Base-by-base conservation (phyloP, 257 asterid genomes). In the Nicotiana knightiana region DNA sequence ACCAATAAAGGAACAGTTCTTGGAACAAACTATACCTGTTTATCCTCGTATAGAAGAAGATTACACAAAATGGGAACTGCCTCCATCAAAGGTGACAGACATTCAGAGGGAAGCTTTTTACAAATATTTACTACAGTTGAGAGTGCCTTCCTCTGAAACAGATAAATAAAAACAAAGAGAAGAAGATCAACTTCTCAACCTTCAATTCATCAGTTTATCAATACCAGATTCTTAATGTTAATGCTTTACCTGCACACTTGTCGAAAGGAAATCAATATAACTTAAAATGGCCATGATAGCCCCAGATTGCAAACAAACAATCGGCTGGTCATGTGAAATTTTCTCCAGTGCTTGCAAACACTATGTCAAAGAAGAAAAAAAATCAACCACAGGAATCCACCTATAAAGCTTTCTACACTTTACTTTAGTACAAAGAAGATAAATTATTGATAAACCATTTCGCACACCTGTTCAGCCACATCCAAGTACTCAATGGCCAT, bases 301-400 rank as follows among this genome's bases (percentile, higher is more conserved):
- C 54, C 98, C 98, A 43, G 98, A 88, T 17, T 92, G 94, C 91
- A 94, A 91, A 88, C 99, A 96, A 79, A 94, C 97, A 84, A 93
- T 88, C 57, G 99, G 98, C 66, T 96, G 97, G 80, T 93, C 98
- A 21, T 85, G 91, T 9, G 99, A 96, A 84, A 96, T 92, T 85
- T 90, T 96, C 89, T 93, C 94, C 35, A 96, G 82, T 54, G 99
- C 99, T 91, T 92, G 98, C 90, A 96, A 87, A 87, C 99, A 93
- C 99, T 96, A 63, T 83, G 88, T 76, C 64, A 64, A 76, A 80
- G 77, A 81, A 80, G 77, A 81, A 67, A 77, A 10, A 37, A 67
- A 61, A 18, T 81, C 16, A 85, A 77, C 48, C 28, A 26, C 57
- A 70, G 13, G 75, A 11, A 16, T 61, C 67, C 16, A 85, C n/a